A percentile compares a stretch with the other conserved stretches of the same genome.
Evolutionary conservation across 1,284 basidiomycete species (phyloP).

Genomic region (Ustilago loliicola): DNA sequence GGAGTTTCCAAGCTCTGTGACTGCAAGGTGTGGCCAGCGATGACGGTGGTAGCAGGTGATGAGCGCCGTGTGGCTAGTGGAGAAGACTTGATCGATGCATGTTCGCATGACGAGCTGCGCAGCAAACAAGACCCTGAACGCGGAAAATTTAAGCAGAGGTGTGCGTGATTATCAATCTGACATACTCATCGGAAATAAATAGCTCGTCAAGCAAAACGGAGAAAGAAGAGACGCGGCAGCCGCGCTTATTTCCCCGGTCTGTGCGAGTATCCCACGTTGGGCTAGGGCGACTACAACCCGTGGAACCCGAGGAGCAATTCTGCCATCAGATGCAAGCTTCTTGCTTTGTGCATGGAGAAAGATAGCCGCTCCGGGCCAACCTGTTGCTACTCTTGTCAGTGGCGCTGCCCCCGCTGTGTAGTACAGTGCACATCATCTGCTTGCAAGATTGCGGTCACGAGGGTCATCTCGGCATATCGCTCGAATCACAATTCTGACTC

Average conservation of each 20-base stretch:
- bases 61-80: neutral
- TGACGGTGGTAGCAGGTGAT: neutral
- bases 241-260: conserved; percentile 23
- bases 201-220: conserved; percentile 8
- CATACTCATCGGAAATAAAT: neutral
- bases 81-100: conserved; percentile 1
- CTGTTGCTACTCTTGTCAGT: neutral
- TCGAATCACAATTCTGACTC: neutral
- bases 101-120: neutral
- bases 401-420: neutral
- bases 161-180: neutral
- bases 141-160: neutral
- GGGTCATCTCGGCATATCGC: conserved; percentile 2
- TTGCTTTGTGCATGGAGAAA: neutral
- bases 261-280: conserved; percentile 26
- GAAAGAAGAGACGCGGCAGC: conserved; percentile 13
- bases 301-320: conserved; percentile 42
- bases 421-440: too few relatives aligned
- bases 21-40: neutral
- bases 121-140: conserved; percentile 4
- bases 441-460: conserved; percentile 2
- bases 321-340: neutral
- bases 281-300: conserved; percentile 48
- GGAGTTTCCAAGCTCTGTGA: neutral
- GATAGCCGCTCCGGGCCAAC: conserved; percentile 7